Conservation (phyloP, 1,284 basidiomycete genomes). For the Phellinidium pouzarii region DNA sequence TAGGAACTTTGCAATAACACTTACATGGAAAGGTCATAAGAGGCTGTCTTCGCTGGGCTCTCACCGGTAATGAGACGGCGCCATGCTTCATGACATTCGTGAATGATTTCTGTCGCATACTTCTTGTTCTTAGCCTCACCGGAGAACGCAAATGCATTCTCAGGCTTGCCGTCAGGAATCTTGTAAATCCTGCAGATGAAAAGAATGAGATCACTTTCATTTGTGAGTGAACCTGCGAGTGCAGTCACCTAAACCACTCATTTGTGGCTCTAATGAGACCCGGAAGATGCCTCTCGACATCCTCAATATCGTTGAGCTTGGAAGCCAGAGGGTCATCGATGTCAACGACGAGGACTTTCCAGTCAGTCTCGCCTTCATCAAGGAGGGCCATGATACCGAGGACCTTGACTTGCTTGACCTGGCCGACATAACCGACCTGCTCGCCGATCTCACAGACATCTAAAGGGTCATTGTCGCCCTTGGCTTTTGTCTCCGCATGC, state of each 20-base stretch:
- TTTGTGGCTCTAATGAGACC: slow-evolving; percentile 95
- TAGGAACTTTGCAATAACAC: slow-evolving; percentile 26
- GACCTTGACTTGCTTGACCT: slow-evolving; percentile 99
- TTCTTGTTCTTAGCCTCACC: slow-evolving; percentile 99
- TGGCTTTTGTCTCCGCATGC: slow-evolving; percentile 98
- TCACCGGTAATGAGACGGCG: slow-evolving; percentile 88
- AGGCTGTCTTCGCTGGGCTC: slow-evolving; percentile 58
- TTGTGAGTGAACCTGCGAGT: slow-evolving; percentile 2
- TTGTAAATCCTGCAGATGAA: slow-evolving; percentile 80
- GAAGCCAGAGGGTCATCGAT: slow-evolving; percentile 93
- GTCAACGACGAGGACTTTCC: slow-evolving; percentile 98
- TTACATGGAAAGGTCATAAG: slow-evolving; percentile 77
- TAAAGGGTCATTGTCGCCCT: slow-evolving; percentile 98
- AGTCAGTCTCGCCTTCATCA: slow-evolving; percentile 97
- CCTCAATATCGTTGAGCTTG: slow-evolving; percentile 98
- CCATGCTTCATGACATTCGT: slow-evolving; percentile 99
- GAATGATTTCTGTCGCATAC: slow-evolving; percentile 97
- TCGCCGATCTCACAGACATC: slow-evolving; percentile 99
- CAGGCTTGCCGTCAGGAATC: slow-evolving; percentile 96
- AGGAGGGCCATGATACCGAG: slow-evolving; percentile 99
- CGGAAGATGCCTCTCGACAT: slow-evolving; percentile 97
- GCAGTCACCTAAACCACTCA: slow-evolving; percentile 84
- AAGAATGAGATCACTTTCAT: slow-evolving; percentile 6
- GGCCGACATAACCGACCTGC: slow-evolving; percentile 94
- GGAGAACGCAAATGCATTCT: slow-evolving; percentile 99